Conservation (phyloP, 345 rosid genomes). For the Capsella bursapastoris region DNA sequence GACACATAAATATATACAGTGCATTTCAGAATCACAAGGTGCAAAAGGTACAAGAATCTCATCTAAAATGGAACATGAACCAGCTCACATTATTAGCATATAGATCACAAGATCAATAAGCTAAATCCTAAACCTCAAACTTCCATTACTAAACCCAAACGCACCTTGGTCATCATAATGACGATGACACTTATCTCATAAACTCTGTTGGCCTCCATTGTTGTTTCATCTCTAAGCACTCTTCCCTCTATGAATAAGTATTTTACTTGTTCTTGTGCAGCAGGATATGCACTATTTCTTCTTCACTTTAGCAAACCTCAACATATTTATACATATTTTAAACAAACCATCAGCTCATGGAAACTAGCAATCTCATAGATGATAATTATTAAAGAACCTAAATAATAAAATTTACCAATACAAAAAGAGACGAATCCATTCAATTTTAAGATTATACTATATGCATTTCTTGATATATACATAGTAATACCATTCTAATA, state of each 20-base stretch:
- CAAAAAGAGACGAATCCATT: not conserved
- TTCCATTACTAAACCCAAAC: slow-evolving; percentile 10
- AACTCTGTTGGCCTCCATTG: slow-evolving; percentile 66
- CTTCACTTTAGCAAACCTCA: slow-evolving; percentile 69
- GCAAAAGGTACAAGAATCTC: no score
- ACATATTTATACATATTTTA: not conserved
- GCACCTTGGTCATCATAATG: slow-evolving; percentile 64
- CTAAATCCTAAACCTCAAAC: not conserved
- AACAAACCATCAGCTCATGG: not conserved
- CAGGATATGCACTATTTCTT: slow-evolving; percentile 25
- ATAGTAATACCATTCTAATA: not conserved
- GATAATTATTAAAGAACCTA: no score
- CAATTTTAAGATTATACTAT: no score
- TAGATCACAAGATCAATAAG: no score
- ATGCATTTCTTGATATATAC: no score
- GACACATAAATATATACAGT: no score
- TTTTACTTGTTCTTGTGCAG: no score
- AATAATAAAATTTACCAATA: no score
- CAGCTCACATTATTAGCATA: no score
- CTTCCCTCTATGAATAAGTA: no score
- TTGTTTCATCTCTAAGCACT: slow-evolving; percentile 51
- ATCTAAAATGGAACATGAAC: no score
- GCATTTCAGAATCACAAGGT: no score
- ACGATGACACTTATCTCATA: slow-evolving; percentile 68
- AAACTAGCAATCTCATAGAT: not conserved